These are phyloP conservation scores for Pachyrhizus erosus DNA, from an alignment of 306 rosid genomes.

Conservation along the genomic window DNA sequence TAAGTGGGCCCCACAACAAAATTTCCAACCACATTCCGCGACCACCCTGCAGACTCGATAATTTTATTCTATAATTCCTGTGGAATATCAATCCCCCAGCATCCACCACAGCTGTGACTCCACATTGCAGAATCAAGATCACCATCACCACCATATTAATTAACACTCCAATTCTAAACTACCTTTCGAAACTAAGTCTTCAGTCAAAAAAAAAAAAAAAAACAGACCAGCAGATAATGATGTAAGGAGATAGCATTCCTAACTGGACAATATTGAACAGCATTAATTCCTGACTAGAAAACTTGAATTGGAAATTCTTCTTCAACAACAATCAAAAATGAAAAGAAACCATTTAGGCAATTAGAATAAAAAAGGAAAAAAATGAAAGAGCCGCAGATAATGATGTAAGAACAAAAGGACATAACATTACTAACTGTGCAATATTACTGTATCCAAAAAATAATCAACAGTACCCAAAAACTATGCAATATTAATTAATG, in stretches of 20 bases:
- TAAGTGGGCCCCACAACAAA: slow-evolving; percentile 40
- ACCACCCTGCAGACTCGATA: background rate
- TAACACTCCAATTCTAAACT: background rate
- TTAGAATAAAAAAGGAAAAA: background rate
- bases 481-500: background rate
- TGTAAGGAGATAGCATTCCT: background rate
- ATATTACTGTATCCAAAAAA: too few species aligned
- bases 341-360: background rate
- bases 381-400: background rate
- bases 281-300: background rate
- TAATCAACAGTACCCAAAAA: too few species aligned
- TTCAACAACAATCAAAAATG: background rate
- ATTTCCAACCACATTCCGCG: slow-evolving; percentile 40
- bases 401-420: background rate
- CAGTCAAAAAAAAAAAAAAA: background rate
- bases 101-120: slow-evolving; percentile 19
- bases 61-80: background rate
- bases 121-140: slow-evolving; percentile 12
- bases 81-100: slow-evolving; percentile 3
- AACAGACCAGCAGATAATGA: background rate
- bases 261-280: background rate
- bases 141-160: background rate
- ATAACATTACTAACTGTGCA: background rate
- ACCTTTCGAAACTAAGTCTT: background rate
- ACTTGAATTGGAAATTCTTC: background rate